Evolutionary conservation across 2,329 filamentous ascomycete genomes (phyloP), one percentile per base, ranked within the genome.

Genomic region (Fusarium sp.): DNA sequence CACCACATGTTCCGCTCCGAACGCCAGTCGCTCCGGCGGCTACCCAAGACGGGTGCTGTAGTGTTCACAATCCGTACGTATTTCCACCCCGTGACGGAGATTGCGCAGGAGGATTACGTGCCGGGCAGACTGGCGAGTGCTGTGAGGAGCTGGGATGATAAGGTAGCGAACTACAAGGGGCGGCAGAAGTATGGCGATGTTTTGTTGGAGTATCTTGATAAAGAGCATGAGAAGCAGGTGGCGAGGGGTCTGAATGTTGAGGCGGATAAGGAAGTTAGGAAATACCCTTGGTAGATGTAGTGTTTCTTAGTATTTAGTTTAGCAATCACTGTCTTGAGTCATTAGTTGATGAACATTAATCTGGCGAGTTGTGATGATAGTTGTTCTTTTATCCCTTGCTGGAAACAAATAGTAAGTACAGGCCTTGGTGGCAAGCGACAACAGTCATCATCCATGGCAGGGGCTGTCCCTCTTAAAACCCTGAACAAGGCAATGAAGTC

Each of bases 41-140:
- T 90, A 60, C 88, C 88, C 5, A 82, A 79, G 68, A 83, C 82
- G 1, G 85, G 87, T 0, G 88, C 82, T 1, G 81, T 90, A 2
- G 86, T 90, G 5, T 95, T 95, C 72, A 94, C 92, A 0, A 93
- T 95, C 50, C 82, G 92, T 14, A 95, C 92, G 1, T 95, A 95
- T 76, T 94, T 95, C 73, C 86, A 89, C 61, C 91, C 90, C 0
- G 79, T 95, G 30, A 89, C 84, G 0, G 87, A 90, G 17, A 86
- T 95, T 59, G 88, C 80, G 0, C 77, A 87, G 75, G 92, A 95
- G 79, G 87, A 89, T 19, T 92, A 92, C 75, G 92, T 96, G 1
- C 92, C 93, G 0, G 92, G 93, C 0, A 79, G 93, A 33, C 77
- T 96, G 73, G 93, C 93, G 3, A 92, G 90, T 71, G 92, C 92